phyloP scores from a whole-genome alignment of 371 early-diverging fungal genomes.

The Mucor ambiguus region DNA sequence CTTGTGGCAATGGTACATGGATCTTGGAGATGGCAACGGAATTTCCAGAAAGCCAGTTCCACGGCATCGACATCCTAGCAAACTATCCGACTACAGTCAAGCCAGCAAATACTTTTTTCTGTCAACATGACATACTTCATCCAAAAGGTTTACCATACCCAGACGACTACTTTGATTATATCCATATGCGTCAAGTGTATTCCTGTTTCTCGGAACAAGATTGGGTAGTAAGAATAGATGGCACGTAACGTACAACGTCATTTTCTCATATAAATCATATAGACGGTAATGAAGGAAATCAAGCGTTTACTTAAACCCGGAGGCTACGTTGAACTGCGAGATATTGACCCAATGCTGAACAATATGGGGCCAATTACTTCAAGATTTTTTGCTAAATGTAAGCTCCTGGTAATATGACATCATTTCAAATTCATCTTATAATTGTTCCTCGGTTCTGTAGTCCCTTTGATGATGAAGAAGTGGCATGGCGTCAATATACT shows the following conservation, averaged over 20 bases:
- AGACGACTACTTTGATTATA: conserved; percentile 57
- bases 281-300: conserved; percentile 30
- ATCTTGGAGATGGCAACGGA: conserved; percentile 58
- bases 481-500: conserved; percentile 29
- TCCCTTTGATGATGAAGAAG: conserved; percentile 20
- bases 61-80: conserved; percentile 51
- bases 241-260: background rate
- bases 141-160: conserved; percentile 52
- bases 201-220: conserved; percentile 39
- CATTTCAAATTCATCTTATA: background rate
- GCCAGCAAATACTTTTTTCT: conserved; percentile 53
- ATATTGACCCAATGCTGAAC: conserved; percentile 49
- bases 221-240: conserved; percentile 29
- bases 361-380: conserved; percentile 47
- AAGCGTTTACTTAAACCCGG: conserved; percentile 58
- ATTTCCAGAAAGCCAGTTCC: conserved; percentile 53
- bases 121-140: conserved; percentile 45
- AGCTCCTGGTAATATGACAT: background rate
- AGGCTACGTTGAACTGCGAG: conserved; percentile 58
- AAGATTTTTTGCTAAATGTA: conserved; percentile 29
- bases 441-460: conserved; percentile 10
- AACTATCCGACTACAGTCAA: conserved; percentile 56
- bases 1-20: conserved; percentile 52
- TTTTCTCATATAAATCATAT: background rate
- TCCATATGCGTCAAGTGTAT: conserved; percentile 53